Conservation (phyloP, 768 basidiomycete species). For the Hemileccinum impolitum region DNA sequence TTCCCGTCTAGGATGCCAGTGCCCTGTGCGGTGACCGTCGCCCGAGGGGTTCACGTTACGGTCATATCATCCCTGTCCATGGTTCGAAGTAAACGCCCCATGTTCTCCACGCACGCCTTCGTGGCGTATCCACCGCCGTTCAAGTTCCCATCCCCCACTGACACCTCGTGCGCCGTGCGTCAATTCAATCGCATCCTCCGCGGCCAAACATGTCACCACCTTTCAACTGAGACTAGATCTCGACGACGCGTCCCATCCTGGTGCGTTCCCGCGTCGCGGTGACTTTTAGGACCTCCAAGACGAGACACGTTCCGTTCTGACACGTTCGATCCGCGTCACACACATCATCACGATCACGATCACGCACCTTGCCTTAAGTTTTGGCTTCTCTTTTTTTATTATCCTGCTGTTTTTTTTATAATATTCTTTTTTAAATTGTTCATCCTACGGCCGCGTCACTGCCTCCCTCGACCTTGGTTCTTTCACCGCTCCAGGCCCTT, state of each 20-base stretch:
- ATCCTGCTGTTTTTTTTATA: too few relatives aligned
- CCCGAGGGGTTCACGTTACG: background rate
- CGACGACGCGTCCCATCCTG: background rate
- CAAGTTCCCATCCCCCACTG: background rate
- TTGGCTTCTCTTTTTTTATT: too few relatives aligned
- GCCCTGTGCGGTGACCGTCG: background rate
- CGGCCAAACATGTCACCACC: too few relatives aligned
- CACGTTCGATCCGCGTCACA: background rate
- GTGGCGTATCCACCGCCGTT: background rate
- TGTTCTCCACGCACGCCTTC: background rate
- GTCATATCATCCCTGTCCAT: too few relatives aligned
- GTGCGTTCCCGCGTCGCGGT: background rate
- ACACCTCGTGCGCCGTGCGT: background rate
- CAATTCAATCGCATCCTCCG: background rate
- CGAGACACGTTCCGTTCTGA: background rate
- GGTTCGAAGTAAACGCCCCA: background rate
- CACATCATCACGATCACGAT: background rate
- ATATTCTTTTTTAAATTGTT: too few relatives aligned
- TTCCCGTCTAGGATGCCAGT: background rate
- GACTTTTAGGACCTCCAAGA: background rate
- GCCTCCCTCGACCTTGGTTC: too few relatives aligned
- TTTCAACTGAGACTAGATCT: background rate
- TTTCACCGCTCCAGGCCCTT: too few relatives aligned
- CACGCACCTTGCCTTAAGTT: background rate
- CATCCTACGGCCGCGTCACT: too few relatives aligned